Percentiles rank a stretch among this genome's conserved stretches.
Evolutionary conservation across 768 basidiomycete species (phyloP).

Genomic region (Hebeloma cylindrosporum): DNA sequence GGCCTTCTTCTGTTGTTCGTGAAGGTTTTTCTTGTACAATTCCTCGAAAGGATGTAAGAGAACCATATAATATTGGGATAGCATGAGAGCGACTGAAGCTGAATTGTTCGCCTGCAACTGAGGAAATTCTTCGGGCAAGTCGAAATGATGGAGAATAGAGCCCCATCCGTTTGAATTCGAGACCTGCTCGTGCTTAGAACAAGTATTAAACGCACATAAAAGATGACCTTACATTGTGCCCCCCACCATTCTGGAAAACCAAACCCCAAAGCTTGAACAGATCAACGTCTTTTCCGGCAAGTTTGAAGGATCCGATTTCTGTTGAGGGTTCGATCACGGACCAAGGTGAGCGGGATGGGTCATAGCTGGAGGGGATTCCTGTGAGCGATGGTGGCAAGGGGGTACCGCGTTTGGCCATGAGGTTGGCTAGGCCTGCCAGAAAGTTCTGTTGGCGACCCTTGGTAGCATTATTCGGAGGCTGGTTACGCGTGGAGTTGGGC

Average conservation of each 20-base stretch:
- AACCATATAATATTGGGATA: conserved; percentile 59
- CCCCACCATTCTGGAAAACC: conserved; percentile 62
- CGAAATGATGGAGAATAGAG: conserved; percentile 52
- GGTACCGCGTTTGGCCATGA: conserved; percentile 56
- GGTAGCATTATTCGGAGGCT: conserved; percentile 31
- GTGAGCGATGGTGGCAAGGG: conserved; percentile 78
- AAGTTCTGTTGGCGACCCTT: conserved; percentile 63
- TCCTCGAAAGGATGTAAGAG: conserved; percentile 76
- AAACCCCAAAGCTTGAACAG: conserved; percentile 72
- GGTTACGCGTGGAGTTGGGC: conserved; percentile 37
- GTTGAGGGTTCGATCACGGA: conserved; percentile 60
- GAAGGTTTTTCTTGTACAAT: conserved; percentile 58
- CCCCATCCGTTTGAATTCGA: conserved; percentile 56
- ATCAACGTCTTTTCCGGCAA: conserved; percentile 75
- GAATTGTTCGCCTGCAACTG: conserved; percentile 46
- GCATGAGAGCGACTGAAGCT: conserved; percentile 46
- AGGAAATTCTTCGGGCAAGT: conserved; percentile 58
- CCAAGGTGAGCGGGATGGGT: conserved; percentile 64
- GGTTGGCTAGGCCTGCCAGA: conserved; percentile 54
- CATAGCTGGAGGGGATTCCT: conserved; percentile 59
- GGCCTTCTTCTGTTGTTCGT: conserved; percentile 58
- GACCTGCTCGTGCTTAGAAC: conserved; percentile 36
- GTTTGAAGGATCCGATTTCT: conserved; percentile 62
- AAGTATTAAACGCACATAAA: conserved; percentile 8
- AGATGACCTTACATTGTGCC: conserved; percentile 48